Evolutionary conservation across 2,329 filamentous ascomycete genomes (phyloP), one percentile per base, ranked within the genome.

Genomic region (Cordyceps tenuipes): DNA sequence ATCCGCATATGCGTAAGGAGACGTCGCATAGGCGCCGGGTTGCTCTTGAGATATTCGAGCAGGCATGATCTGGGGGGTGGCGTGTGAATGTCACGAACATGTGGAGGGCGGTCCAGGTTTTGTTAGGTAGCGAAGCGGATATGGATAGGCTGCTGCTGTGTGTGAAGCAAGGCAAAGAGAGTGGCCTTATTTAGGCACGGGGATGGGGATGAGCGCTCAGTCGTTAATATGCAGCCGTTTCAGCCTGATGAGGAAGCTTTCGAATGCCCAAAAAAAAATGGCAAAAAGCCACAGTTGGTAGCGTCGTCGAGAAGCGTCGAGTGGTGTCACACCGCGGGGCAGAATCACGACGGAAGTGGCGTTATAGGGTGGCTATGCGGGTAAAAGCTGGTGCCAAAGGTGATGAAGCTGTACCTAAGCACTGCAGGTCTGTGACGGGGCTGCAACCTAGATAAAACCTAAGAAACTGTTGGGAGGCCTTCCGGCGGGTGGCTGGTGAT

Each of bases 291-390:
- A 52, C 56, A n/a, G 34, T n/a, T 31, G 41, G 47, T 43, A 57
- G 56, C 29, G 44, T 21, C 13, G 23, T 19, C 6, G 41, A 17
- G 41, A 5, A 29, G 19, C 19, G 43, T 34, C 56, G 47, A 59
- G 29, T 59, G 26, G 26, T 59, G 56, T 50, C 46, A 29, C 43
- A 21, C 55, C 55, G 34, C 55, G 23, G 55, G 55, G 46, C 56
- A 44, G 34, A 51, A 26, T n/a, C 39, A n/a, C 26, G 36, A 8
- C 26, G 49, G 48, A 23, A 31, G 56, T 59, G 56, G 56, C 56
- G 56, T 59, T 52, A 26, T 43, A 51, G 17, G 36, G 56, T 59
- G 56, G 56, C 56, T 59, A 59, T 52, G 56, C 48, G 56, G 49
- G n/a, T n/a, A 59, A 52, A 34, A n/a, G 29, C 48, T 46, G 48